Base-by-base conservation (phyloP, 2,329 filamentous ascomycete genomes). In the Orbilia quercus region DNA sequence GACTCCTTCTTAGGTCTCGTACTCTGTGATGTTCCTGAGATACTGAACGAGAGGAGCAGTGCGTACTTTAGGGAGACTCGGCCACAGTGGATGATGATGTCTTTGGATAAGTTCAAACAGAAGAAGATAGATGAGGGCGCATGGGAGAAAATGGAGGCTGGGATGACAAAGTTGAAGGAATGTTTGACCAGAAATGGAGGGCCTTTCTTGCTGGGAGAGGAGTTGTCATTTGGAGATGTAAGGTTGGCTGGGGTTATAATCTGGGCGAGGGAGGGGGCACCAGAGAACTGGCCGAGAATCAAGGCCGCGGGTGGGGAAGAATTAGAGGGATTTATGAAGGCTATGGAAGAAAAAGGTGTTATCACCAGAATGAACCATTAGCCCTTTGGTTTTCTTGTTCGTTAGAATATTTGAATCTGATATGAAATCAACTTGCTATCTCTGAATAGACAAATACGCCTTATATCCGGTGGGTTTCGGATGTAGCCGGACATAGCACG, bases 21-120 rank as follows among this genome's bases (percentile, higher is more conserved):
- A 11, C 75, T 80, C 77, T 55, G 75, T 78, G 2, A 78, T 82
- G 12, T 83, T 85, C 76, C 81, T 81, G 4, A 80, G 77, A 1
- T 88, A 88, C 79, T 89, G 89, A 74, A 75, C 77, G 11, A 80
- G 83, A 36, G 81, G 88, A 48, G 87, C 90, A 76, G 82, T 81
- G 0, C 81, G 83, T 0, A 89, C 89, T 75, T 83, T 80, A 2
- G 0, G 83, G 81, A 0, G 83, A 80, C 0, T 83, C 84, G 25
- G 75, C 75, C 1, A 80, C 75, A 23, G 84, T 82, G 78, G 83
- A 82, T 1, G 82, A 84, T 18, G 84, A 88, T 58, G 79, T 82
- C 6, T 79, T 81, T 47, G 83, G 87, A 1, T 14, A 82, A 83
- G 0, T 82, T 83, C 0, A 74, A 82, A 11, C 75, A 83, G 82